phyloP scores from a whole-genome alignment of 768 basidiomycete species.

The Baorangia bicolor region DNA sequence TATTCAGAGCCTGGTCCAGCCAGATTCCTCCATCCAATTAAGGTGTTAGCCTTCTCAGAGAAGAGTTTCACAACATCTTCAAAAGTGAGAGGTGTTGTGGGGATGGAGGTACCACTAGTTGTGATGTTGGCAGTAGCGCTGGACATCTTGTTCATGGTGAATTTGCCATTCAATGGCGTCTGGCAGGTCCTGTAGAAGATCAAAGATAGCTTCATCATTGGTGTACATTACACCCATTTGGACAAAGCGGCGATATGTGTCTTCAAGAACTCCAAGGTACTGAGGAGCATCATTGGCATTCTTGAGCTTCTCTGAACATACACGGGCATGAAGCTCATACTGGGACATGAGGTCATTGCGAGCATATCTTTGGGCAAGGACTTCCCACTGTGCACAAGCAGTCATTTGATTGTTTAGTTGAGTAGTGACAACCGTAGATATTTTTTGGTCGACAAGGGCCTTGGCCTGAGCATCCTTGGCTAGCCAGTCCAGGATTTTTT shows the following conservation, averaged over 20 bases:
- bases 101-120: too few species aligned
- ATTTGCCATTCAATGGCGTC: too few species aligned
- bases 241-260: neutral
- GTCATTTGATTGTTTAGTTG: neutral
- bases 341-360: neutral
- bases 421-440: accelerated
- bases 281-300: neutral
- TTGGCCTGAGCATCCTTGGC: conserved; percentile 2
- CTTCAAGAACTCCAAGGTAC: neutral
- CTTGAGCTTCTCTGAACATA: neutral
- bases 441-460: neutral
- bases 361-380: accelerated
- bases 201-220: neutral
- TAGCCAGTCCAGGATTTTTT: neutral
- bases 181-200: neutral
- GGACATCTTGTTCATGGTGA: too few species aligned
- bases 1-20: too few species aligned
- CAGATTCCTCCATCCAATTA: too few species aligned
- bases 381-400: neutral
- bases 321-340: neutral
- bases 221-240: neutral
- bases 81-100: too few species aligned
- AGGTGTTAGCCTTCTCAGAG: too few species aligned
- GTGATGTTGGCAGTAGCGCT: too few species aligned
- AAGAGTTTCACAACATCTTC: too few species aligned